A percentile compares a stretch with the other conserved stretches of the same genome.
Conservation (phyloP, 345 rosid species). For the Pistacia integerrima region DNA sequence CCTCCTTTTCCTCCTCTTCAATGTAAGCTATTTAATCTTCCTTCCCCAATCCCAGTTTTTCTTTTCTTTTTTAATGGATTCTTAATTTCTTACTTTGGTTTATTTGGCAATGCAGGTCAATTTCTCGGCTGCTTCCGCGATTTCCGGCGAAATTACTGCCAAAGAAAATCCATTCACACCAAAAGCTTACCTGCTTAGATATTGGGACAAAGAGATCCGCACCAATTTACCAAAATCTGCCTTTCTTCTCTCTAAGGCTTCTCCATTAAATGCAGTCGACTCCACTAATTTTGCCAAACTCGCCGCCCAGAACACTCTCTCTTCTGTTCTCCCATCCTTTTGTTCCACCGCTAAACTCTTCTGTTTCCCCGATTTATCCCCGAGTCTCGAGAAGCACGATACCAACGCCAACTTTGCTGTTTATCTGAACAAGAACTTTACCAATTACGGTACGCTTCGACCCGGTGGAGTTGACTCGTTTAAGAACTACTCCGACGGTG, state of each 20-base stretch:
- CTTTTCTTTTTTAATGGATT: background rate
- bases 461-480: constrained; percentile 62
- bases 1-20: constrained; percentile 24
- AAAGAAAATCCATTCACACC: constrained; percentile 76
- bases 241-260: constrained; percentile 76
- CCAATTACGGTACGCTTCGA: constrained; percentile 58
- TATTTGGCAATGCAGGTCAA: constrained; percentile 44
- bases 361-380: constrained; percentile 67
- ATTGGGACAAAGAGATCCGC: constrained; percentile 83
- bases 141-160: constrained; percentile 28
- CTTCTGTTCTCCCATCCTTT: constrained; percentile 61
- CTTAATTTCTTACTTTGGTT: background rate
- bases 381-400: constrained; percentile 45
- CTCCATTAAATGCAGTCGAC: constrained; percentile 68
- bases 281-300: constrained; percentile 68
- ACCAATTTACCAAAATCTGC: constrained; percentile 42
- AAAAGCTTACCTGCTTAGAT: constrained; percentile 67
- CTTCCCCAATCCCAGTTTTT: background rate
- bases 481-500: constrained; percentile 45
- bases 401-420: constrained; percentile 53
- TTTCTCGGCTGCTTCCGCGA: constrained; percentile 29
- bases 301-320: constrained; percentile 60
- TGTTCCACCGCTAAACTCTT: constrained; percentile 84
- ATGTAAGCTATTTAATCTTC: constrained; percentile 26
- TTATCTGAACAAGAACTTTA: constrained; percentile 70